phyloP scores from a whole-genome alignment of 768 basidiomycete species.

The Hydnum rufescens region DNA sequence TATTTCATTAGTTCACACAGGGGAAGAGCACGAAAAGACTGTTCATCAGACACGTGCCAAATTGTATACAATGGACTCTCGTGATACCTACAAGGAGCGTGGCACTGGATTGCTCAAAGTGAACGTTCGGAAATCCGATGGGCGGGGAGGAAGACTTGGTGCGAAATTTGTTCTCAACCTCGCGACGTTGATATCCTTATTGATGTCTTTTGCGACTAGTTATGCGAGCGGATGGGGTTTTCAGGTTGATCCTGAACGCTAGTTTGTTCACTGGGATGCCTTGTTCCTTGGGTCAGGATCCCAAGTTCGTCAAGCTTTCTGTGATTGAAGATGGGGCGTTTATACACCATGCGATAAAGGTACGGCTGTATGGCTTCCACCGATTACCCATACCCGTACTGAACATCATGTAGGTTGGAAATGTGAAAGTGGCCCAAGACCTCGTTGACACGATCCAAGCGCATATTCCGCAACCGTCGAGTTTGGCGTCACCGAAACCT shows the following conservation, averaged over 20 bases:
- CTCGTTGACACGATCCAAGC: neutral
- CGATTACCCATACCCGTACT: neutral
- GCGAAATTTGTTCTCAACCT: neutral
- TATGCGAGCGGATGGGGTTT: slow-evolving; percentile 23
- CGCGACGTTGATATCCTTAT: neutral
- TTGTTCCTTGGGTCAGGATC: slow-evolving; percentile 14
- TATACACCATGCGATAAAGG: slow-evolving; percentile 9
- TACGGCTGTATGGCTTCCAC: neutral
- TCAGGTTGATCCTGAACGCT: slow-evolving; percentile 21
- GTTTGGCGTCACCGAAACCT: too few species aligned
- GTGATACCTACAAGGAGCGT: slow-evolving; percentile 20
- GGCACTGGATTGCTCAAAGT: slow-evolving; percentile 20
- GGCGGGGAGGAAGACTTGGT: neutral
- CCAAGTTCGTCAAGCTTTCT: slow-evolving; percentile 8
- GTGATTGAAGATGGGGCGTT: slow-evolving; percentile 7
- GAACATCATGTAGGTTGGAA: neutral
- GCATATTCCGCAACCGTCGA: neutral
- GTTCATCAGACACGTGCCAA: slow-evolving; percentile 19
- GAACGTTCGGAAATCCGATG: slow-evolving; percentile 15
- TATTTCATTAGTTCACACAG: slow-evolving; percentile 16
- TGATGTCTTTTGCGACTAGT: slow-evolving; percentile 13
- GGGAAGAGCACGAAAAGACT: slow-evolving; percentile 22
- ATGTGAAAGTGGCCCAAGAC: neutral
- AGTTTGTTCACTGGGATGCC: slow-evolving; percentile 19
- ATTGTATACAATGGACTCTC: slow-evolving; percentile 18